phyloP scores from a whole-genome alignment of 345 rosid genomes.

The Hibiscus trionum region DNA sequence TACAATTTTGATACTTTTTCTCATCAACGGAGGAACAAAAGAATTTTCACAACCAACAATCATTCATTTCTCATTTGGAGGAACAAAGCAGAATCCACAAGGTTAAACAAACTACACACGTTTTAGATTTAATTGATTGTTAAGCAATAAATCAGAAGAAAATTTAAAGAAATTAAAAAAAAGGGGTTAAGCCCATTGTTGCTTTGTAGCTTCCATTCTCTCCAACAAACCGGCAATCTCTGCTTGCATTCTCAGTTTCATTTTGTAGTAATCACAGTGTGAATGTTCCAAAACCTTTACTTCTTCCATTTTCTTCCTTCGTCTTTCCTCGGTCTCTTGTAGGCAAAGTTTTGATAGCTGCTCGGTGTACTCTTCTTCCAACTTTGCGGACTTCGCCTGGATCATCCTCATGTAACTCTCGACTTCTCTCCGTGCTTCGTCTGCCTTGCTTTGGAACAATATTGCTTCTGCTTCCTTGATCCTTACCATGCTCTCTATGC shows the following conservation, averaged over 20 bases:
- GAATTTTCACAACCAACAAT: not conserved
- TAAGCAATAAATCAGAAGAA: not conserved
- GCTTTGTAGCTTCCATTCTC: conserved; percentile 85
- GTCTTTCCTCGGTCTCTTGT: conserved; percentile 66
- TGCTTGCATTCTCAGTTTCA: conserved; percentile 92
- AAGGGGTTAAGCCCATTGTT: conserved; percentile 38
- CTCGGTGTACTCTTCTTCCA: conserved; percentile 71
- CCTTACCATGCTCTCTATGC: conserved; percentile 76
- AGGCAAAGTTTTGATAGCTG: conserved; percentile 53
- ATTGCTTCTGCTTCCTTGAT: conserved; percentile 87
- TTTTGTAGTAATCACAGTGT: conserved; percentile 70
- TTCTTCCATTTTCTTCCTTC: conserved; percentile 69
- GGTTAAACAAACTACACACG: not conserved
- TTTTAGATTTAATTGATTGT: not conserved
- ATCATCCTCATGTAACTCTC: conserved; percentile 59
- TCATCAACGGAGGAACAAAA: not conserved
- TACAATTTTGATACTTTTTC: not conserved
- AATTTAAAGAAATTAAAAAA: conserved; percentile 19
- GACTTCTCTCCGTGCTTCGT: conserved; percentile 75
- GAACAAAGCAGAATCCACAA: conserved; percentile 8
- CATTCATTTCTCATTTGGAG: not conserved
- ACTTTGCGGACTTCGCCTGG: conserved; percentile 38
- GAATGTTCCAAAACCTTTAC: conserved; percentile 67
- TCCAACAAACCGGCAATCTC: conserved; percentile 84
- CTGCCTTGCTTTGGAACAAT: conserved; percentile 92